Base-by-base conservation (phyloP, 2,329 filamentous ascomycete species). In the Cordyceps cateniannulata region DNA sequence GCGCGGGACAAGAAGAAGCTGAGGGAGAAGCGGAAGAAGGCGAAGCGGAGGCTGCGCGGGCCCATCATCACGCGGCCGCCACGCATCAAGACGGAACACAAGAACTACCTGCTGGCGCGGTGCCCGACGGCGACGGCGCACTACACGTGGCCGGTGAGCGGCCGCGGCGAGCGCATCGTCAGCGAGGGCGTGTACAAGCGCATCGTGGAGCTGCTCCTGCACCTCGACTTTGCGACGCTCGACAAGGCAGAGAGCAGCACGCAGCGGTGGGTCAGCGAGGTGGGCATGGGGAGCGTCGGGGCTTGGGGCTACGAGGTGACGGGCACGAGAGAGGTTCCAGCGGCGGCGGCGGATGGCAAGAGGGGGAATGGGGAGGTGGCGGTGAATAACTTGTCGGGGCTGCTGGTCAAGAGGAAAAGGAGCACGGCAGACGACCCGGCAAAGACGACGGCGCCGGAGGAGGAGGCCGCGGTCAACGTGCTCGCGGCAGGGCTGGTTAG, bases 221-320 rank as follows among this genome's bases (percentile, higher is more conserved):
- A 88, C 62, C 81, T 92, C 0, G 89, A 92, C 70, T 95, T 95
- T 71, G 79, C 84, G 1, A 87, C 81, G 9, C 72, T 85, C 3
- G 81, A 83, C 12, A 82, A 87, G 52, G 86, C 88, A 0, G 76
- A 75, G 1, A 77, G 79, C 35, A 91, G 88, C 67, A 90, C 89
- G 2, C 76, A 73, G 56, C 83, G 88, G 58, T 95, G 90, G 89
- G 79, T 86, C 48, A 80, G 80, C 16, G 89, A 93, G 68, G 84
- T 88, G 1, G 82, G 81, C 18, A 75, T 79, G 61, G 80, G 81
- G 0, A 72, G 76, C 1, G 66, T 71, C 22, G 32, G 10, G 2
- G 14, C 38, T 8, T 87, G 84, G 84, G 81, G 82, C 0, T 69
- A 79, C 9, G 72, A 75, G 0, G 73, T 87, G 1, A 69, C 72